phyloP scores from a whole-genome alignment of 1,284 basidiomycete species.

The Takashimella koratensis region DNA sequence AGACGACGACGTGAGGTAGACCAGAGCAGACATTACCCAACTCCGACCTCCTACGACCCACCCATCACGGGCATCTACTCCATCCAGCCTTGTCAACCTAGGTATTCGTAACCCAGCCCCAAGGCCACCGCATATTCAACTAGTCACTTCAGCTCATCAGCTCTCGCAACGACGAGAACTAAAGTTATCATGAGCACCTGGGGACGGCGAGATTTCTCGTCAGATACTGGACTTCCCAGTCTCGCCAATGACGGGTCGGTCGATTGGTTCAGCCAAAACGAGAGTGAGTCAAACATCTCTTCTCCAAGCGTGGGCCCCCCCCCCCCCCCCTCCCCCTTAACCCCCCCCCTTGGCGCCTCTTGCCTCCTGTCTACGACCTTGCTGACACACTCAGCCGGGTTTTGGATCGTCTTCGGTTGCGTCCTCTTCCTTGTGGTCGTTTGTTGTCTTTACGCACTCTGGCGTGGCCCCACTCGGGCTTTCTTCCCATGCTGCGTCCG shows the following conservation, averaged over 20 bases:
- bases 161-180: too few species aligned
- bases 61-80: too few species aligned
- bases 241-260: not conserved
- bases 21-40: too few species aligned
- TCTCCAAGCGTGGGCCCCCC: not conserved
- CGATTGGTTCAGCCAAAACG: not conserved
- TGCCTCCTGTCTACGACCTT: too few species aligned
- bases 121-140: too few species aligned
- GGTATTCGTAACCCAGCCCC: too few species aligned
- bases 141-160: too few species aligned
- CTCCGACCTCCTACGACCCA: too few species aligned
- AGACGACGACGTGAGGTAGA: too few species aligned
- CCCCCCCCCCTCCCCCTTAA: not conserved
- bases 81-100: too few species aligned
- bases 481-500: slow-evolving; percentile 5
- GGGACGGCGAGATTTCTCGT: not conserved
- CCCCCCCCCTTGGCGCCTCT: too few species aligned
- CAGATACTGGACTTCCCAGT: not conserved
- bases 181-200: too few species aligned
- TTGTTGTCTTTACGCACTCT: slow-evolving; percentile 14
- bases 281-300: not conserved
- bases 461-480: slow-evolving; percentile 9
- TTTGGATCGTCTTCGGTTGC: slow-evolving; percentile 5
- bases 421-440: slow-evolving; percentile 7
- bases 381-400: slow-evolving; percentile 2